phyloP scores from a whole-genome alignment of 2,329 filamentous ascomycete genomes.

The Rhynchosporium graminicola region DNA sequence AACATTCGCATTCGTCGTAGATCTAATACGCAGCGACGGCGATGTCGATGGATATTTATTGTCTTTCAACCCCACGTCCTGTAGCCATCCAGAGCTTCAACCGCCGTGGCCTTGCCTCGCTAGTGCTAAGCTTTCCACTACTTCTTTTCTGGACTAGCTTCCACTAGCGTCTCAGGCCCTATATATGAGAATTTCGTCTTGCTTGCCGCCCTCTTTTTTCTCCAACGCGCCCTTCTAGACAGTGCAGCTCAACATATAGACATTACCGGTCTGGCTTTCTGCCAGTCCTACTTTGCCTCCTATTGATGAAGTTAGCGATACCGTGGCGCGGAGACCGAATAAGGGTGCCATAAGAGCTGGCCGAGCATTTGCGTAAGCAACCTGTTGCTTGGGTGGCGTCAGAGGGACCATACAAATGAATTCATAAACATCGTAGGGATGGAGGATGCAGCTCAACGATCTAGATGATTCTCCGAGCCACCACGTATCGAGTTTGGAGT shows the following conservation, averaged over 20 bases:
- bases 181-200: constrained; percentile 28
- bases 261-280: constrained; percentile 67
- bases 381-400: constrained; percentile 77
- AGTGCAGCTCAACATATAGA: constrained; percentile 74
- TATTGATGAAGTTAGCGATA: constrained; percentile 66
- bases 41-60: constrained; percentile 13
- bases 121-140: constrained; percentile 23
- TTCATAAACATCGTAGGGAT: not conserved
- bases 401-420: constrained; percentile 70
- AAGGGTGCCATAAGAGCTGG: constrained; percentile 60
- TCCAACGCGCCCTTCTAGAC: constrained; percentile 77
- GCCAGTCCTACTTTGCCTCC: constrained; percentile 56
- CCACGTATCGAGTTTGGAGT: no score
- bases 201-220: constrained; percentile 44
- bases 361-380: constrained; percentile 48
- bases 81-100: constrained; percentile 11
- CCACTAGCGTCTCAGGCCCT: not conserved
- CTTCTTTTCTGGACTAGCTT: constrained; percentile 23
- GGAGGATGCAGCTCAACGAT: no score
- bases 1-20: constrained; percentile 30
- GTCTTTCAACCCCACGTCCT: constrained; percentile 33
- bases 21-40: constrained; percentile 17
- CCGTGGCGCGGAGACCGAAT: constrained; percentile 56
- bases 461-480: no score
- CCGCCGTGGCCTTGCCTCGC: constrained; percentile 26